These are phyloP conservation scores for Phalaenopsis aphrodite DNA, from an alignment of 106 monocot species.

Conservation along the genomic window DNA sequence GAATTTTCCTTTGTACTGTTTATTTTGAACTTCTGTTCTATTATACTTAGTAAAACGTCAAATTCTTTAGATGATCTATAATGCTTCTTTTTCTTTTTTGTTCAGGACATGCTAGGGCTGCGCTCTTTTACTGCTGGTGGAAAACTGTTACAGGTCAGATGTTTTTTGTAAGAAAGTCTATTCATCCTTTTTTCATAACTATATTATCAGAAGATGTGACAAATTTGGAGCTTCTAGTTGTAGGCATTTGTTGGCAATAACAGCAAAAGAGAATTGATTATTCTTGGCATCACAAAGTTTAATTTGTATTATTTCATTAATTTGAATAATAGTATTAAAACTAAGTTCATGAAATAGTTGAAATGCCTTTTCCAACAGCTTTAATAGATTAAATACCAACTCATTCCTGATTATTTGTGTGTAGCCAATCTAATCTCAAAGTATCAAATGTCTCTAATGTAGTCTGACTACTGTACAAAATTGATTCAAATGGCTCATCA, in stretches of 20 bases:
- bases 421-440: no score
- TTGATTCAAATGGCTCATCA: no score
- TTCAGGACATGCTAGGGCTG: constrained; percentile 74
- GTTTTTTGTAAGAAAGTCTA: background rate
- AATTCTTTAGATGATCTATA: background rate
- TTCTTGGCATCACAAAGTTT: background rate
- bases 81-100: background rate
- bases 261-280: background rate
- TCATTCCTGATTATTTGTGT: no score
- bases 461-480: no score
- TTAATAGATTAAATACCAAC: no score
- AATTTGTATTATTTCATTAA: background rate
- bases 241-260: background rate
- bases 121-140: constrained; percentile 90
- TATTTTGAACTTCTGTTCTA: background rate
- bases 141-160: constrained; percentile 77
- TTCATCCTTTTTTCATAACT: background rate
- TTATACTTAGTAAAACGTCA: background rate
- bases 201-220: background rate
- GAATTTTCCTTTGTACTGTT: background rate
- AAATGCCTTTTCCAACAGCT: no score
- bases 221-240: background rate
- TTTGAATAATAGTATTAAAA: background rate
- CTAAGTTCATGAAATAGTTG: background rate
- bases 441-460: no score